phyloP scores from a whole-genome alignment of 179 eudicot species.

The Silene coronaria region DNA sequence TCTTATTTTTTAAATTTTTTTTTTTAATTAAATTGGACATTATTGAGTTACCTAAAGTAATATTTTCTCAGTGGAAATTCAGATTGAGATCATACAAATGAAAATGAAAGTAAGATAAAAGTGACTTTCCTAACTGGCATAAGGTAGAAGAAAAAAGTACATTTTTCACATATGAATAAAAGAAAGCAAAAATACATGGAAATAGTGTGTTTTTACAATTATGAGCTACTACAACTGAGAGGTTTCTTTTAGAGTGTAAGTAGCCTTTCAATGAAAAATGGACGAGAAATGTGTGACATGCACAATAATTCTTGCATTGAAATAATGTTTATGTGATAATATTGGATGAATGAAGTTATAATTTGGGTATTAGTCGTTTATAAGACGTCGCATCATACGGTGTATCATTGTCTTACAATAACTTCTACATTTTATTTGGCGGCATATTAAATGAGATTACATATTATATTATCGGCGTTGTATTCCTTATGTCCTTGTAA shows the following conservation, averaged over 20 bases:
- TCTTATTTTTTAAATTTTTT: background rate
- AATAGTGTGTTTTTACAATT: background rate
- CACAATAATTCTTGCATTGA: slow-evolving; percentile 5
- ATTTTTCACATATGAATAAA: background rate
- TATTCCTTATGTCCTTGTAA: no score
- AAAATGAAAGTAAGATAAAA: background rate
- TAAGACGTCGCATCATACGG: no score
- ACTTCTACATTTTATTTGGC: no score
- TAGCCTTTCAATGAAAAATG: background rate
- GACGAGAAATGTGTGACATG: background rate
- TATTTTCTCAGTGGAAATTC: no score
- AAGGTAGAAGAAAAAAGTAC: background rate
- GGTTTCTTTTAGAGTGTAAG: background rate
- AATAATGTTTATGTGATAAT: slow-evolving; percentile 1
- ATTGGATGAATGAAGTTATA: background rate
- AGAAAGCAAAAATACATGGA: background rate
- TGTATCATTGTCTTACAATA: no score
- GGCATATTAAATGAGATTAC: no score
- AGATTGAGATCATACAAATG: background rate
- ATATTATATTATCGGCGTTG: no score
- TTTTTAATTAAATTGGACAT: no score
- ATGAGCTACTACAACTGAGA: background rate
- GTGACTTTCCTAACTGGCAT: background rate
- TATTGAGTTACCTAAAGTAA: no score
- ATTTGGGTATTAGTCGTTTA: background rate